Conservation (phyloP, 352 stramenopile species). For the Pelagophyceae sp. region DNA sequence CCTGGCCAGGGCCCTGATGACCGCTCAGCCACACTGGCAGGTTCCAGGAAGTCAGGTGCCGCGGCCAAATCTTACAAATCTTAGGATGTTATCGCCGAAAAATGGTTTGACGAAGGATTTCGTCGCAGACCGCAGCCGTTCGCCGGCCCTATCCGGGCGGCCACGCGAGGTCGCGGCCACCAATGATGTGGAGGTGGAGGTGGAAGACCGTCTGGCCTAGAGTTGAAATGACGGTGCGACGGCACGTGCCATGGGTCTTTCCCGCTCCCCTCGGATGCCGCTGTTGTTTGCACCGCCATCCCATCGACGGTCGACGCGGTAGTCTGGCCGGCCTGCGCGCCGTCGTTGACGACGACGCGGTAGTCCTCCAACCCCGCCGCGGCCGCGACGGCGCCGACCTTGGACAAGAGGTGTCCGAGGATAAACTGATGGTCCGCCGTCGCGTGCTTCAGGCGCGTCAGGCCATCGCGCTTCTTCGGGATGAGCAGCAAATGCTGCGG, state of each 20-base stretch:
- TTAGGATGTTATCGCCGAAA: too few relatives aligned
- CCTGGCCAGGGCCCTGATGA: too few relatives aligned
- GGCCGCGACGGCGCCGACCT: conserved; percentile 80
- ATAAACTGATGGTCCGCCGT: conserved; percentile 59
- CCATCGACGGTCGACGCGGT: too few relatives aligned
- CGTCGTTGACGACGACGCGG: conserved; percentile 95
- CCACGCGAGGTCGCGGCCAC: conserved; percentile 81
- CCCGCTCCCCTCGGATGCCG: too few relatives aligned
- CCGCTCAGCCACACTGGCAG: too few relatives aligned
- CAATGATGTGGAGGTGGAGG: conserved; percentile 86
- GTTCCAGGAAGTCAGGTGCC: too few relatives aligned
- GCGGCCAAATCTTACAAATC: too few relatives aligned
- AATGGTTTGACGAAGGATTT: too few relatives aligned
- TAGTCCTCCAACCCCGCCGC: conserved; percentile 67
- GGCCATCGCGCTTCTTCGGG: conserved; percentile 80
- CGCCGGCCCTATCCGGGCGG: conserved; percentile 56
- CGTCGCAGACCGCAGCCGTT: too few relatives aligned
- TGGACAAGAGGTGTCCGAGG: conserved; percentile 82
- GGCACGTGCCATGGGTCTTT: conserved; percentile 56
- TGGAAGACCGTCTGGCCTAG: conserved; percentile 65
- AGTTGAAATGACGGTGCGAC: conserved; percentile 20
- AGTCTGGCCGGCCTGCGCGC: conserved; percentile 70
- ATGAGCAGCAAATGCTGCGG: conserved; percentile 94
- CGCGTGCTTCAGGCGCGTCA: conserved; percentile 74
- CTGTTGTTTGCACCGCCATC: too few relatives aligned